These are phyloP conservation scores for Yamadazyma philogaea DNA, from an alignment of 805 yeast genomes.

Conservation along the genomic window DNA sequence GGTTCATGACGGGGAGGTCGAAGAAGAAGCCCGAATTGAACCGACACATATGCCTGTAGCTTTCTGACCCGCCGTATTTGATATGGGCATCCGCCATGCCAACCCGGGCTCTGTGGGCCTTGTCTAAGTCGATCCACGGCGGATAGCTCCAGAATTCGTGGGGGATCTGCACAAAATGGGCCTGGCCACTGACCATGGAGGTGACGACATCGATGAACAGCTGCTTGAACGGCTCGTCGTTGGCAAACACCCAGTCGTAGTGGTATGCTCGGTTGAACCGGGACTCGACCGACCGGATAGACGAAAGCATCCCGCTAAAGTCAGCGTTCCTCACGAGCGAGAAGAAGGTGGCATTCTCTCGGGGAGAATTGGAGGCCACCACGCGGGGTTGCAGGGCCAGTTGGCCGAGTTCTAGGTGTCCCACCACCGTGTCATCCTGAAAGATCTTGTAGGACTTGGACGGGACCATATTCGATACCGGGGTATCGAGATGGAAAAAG, in stretches of 20 bases:
- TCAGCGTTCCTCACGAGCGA: conserved; percentile 18
- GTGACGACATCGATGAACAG: conserved; percentile 70
- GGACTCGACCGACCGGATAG: conserved; percentile 23
- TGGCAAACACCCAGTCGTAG: conserved; percentile 94
- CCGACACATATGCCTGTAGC: conserved; percentile 92
- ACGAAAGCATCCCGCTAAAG: conserved; percentile 12
- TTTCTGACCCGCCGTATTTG: conserved; percentile 70
- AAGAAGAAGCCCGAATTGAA: conserved; percentile 89
- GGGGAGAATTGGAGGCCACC: background rate
- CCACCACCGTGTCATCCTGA: background rate
- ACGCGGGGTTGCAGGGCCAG: background rate
- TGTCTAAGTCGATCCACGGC: conserved; percentile 72
- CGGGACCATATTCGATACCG: background rate
- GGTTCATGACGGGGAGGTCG: conserved; percentile 66
- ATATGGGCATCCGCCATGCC: conserved; percentile 53
- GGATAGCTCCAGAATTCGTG: conserved; percentile 86
- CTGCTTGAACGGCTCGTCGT: conserved; percentile 79
- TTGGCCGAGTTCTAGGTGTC: background rate
- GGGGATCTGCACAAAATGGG: conserved; percentile 79
- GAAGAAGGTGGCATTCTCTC: conserved; percentile 18
- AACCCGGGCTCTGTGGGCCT: conserved; percentile 62
- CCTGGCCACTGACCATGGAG: conserved; percentile 69
- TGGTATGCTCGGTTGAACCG: conserved; percentile 67
- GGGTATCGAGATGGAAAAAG: background rate
- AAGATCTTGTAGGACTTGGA: background rate